Evolutionary conservation across 345 rosid species (phyloP), one percentile per base, ranked within the genome.

Genomic region (Ricinus communis): DNA sequence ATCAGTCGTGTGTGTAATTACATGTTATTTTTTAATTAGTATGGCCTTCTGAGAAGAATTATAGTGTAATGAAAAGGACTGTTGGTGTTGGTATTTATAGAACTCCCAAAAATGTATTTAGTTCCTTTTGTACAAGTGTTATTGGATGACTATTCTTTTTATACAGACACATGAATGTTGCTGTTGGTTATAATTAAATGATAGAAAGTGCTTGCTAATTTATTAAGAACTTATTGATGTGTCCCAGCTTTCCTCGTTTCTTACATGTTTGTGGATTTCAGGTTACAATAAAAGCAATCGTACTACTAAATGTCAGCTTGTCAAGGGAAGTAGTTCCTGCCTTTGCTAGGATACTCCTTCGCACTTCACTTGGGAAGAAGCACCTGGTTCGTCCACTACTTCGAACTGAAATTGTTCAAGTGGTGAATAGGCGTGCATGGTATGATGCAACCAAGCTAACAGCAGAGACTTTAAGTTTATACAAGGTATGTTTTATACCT

Each of bases 401-500:
- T 76, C 84, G 96, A 54, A 86, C 97, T 22, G 98, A 91, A 84
- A 91, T 94, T 71, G 84, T 90, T 75, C 96, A 94, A 76, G 92
- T 94, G 72, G 98, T 94, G 74, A 90, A 91, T 73, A 89, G 93
- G 33, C 90, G 93, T 50, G 96, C 98, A 46, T 94, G 98, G 98
- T 86, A 91, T 78, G 96, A 94, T 77, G 86, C 91, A 52, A 71
- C 90, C 71, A 90, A 91, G 84, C 76, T 91, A 71, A 89, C 97
- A 30, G 57, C 95, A 54, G 97, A 94, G 65, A 88, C 89, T 66
- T 80, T 94, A 78, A 91, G 82, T 81, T 86, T 91, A 65, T 91
- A 94, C 72, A 94, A 91, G 93, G 98, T 93, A 82, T 70, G 65
- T 49, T 66, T 8, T 49, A 47, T 22, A 24, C 28, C 62, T 30